These are phyloP conservation scores for Termitomyces sp. DNA, from an alignment of 768 basidiomycete genomes.

Conservation along the genomic window DNA sequence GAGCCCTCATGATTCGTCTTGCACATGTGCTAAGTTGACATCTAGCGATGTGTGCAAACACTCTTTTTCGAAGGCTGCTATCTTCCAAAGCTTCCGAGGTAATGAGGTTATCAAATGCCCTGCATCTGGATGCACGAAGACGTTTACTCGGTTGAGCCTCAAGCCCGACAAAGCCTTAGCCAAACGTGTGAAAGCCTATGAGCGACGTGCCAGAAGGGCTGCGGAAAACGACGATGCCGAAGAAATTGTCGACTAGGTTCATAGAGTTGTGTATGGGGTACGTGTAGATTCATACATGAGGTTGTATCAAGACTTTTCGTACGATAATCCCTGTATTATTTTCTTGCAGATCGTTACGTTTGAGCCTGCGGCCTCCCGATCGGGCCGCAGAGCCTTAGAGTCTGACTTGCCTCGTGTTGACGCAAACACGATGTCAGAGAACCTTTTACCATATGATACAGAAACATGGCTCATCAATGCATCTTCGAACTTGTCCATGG, in stretches of 20 bases:
- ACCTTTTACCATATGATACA: constrained; percentile 10
- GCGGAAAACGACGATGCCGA: constrained; percentile 58
- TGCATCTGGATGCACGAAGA: constrained; percentile 63
- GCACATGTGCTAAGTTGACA: background rate
- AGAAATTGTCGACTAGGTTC: constrained; percentile 39
- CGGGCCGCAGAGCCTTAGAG: background rate
- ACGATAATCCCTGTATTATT: constrained; percentile 1
- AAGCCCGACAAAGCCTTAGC: constrained; percentile 51
- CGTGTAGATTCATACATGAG: constrained; percentile 2
- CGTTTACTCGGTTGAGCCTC: constrained; percentile 45
- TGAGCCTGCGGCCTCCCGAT: background rate
- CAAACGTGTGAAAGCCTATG: constrained; percentile 53
- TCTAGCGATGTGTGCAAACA: constrained; percentile 67
- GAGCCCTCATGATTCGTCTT: constrained; percentile 2
- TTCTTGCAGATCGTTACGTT: background rate
- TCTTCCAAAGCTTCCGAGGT: constrained; percentile 53
- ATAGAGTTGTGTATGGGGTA: background rate
- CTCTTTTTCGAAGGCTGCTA: constrained; percentile 72
- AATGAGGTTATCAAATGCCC: constrained; percentile 45
- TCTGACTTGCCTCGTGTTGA: constrained; percentile 7
- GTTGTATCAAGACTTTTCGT: constrained; percentile 9
- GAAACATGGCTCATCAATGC: constrained; percentile 9
- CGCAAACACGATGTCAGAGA: constrained; percentile 5
- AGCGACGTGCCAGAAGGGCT: constrained; percentile 43
- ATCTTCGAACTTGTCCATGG: constrained; percentile 1